phyloP scores from a whole-genome alignment of 441 rosid genomes.

The Metrosideros polymorpha region DNA sequence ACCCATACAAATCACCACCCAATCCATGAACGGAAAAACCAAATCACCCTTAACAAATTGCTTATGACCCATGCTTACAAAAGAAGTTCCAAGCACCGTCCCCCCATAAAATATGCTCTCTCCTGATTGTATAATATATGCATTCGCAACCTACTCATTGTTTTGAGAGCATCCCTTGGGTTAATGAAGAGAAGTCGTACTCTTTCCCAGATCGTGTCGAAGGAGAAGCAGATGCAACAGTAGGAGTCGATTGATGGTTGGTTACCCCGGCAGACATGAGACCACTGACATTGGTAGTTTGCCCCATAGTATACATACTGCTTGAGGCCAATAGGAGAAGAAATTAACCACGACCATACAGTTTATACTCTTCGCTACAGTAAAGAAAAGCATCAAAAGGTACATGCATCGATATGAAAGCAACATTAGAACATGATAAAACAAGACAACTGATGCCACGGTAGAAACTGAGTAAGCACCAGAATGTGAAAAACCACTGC shows the following conservation, averaged over 20 bases:
- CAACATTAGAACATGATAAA: neutral
- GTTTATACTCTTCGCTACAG: neutral
- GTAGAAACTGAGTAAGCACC: neutral
- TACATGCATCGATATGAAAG: neutral
- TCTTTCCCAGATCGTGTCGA: constrained; percentile 64
- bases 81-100: neutral
- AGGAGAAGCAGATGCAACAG: constrained; percentile 24
- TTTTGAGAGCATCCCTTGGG: constrained; percentile 82
- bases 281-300: constrained; percentile 35
- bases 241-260: constrained; percentile 47
- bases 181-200: constrained; percentile 85
- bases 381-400: neutral
- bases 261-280: constrained; percentile 21
- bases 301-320: constrained; percentile 51
- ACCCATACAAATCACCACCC: neutral
- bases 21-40: neutral
- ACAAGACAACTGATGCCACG: neutral
- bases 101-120: neutral
- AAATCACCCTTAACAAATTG: neutral
- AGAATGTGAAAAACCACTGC: neutral
- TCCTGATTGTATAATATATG: neutral
- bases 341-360: neutral
- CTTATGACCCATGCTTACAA: neutral
- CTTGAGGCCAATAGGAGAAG: neutral
- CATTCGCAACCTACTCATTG: constrained; percentile 28